A percentile compares a stretch with the other conserved stretches of the same genome.
Evolutionary conservation across 352 stramenopile species (phyloP).

Genomic region (Phytophthora palmivora): DNA sequence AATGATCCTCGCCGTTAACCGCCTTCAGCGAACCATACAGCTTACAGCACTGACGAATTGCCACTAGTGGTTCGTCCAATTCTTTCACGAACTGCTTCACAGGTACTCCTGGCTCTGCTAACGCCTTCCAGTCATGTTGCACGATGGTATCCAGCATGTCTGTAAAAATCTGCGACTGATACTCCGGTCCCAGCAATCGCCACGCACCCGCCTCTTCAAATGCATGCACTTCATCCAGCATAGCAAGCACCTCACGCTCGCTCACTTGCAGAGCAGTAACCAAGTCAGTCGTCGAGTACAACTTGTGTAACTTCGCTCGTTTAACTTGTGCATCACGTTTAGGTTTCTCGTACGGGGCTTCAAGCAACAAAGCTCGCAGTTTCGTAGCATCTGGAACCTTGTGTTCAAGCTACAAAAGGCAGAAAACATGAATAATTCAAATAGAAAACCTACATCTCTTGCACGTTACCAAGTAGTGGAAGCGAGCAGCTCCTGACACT

Average conservation of each 20-base stretch:
- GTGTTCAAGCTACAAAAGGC: conserved; percentile 56
- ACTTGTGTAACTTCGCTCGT: conserved; percentile 54
- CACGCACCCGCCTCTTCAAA: conserved; percentile 80
- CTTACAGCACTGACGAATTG: conserved; percentile 75
- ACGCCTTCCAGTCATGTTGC: conserved; percentile 73
- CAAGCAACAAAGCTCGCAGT: conserved; percentile 67
- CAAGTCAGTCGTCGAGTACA: conserved; percentile 74
- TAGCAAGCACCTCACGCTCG: conserved; percentile 61
- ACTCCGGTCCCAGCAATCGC: conserved; percentile 64
- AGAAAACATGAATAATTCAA: neutral
- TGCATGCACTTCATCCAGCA: conserved; percentile 68
- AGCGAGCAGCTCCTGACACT: conserved; percentile 61
- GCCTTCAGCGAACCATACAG: conserved; percentile 56
- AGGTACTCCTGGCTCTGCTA: conserved; percentile 46
- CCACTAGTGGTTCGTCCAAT: conserved; percentile 53
- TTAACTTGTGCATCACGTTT: conserved; percentile 37
- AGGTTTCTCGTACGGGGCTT: conserved; percentile 63
- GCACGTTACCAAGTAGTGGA: conserved; percentile 67
- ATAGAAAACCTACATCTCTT: neutral
- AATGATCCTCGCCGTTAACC: conserved; percentile 38
- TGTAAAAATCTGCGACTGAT: conserved; percentile 67
- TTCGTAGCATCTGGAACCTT: conserved; percentile 65
- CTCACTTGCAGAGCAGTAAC: conserved; percentile 69
- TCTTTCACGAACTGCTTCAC: conserved; percentile 49
- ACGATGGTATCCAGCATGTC: conserved; percentile 80